phyloP scores from a whole-genome alignment of 164 flowering plant species.

The Magnolia officinalis region DNA sequence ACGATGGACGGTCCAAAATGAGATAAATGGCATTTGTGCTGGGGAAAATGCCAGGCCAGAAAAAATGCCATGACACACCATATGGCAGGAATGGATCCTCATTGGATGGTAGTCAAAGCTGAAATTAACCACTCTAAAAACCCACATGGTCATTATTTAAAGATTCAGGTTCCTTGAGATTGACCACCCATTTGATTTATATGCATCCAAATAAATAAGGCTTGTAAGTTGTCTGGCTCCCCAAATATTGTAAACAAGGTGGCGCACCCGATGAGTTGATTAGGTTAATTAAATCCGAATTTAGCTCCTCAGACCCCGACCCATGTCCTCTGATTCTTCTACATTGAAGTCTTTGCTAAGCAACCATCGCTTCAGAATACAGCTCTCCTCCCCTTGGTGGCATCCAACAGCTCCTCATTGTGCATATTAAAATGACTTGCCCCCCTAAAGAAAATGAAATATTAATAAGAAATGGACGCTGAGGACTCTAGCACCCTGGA shows the following conservation, averaged over 20 bases:
- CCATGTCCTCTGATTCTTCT: constrained; percentile 1
- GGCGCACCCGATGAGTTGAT: not conserved
- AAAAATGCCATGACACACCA: too few relatives aligned
- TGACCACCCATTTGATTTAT: not conserved
- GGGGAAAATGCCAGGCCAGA: too few relatives aligned
- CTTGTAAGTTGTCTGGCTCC: not conserved
- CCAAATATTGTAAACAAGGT: not conserved
- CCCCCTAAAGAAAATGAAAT: too few relatives aligned
- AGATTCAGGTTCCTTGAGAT: not conserved
- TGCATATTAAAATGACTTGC: not conserved
- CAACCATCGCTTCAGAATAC: not conserved
- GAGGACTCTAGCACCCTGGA: too few relatives aligned
- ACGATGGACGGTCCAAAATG: too few relatives aligned
- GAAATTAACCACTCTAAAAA: not conserved
- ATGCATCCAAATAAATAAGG: not conserved
- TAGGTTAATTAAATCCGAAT: not conserved
- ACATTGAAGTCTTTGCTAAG: not conserved
- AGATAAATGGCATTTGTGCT: too few relatives aligned
- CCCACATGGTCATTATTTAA: not conserved
- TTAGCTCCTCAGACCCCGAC: not conserved
- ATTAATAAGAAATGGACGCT: too few relatives aligned
- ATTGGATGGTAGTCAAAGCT: not conserved
- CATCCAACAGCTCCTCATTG: not conserved
- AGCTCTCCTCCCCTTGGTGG: not conserved
- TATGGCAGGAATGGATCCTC: not conserved